Evolutionary conservation across 441 rosid genomes (phyloP), one percentile per base, ranked within the genome.

Genomic region (Flueggea neowawraea): DNA sequence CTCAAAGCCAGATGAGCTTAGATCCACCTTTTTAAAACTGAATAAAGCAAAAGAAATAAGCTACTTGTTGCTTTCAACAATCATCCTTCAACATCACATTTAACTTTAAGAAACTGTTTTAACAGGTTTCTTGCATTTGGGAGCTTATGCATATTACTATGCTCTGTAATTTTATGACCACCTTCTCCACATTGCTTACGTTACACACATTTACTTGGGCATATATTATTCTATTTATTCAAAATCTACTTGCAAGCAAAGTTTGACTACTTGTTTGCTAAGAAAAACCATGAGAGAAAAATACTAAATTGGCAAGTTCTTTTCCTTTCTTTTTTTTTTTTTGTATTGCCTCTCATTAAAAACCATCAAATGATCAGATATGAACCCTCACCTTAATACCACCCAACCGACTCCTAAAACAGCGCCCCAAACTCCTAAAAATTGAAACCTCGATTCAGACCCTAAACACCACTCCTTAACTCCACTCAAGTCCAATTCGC

Each of bases 61-160:
- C 15, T 62, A 61, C 8, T 57, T 52, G 70, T 56, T 54, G 74
- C 80, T 68, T 79, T 70, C 73, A 3, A 60, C n/a, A 67, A 31
- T 28, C 65, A 61, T 53, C 44, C 69, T 69, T 65, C 72, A 17
- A 15, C 49, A 55, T 65, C 60, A 54, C 57, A 57, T 22, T 61
- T 65, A 10, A 47, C 50, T 47, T 47, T 47, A 9, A 14, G 7
- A 47, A 6, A 6, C 45, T 47, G 4, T 47, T 9, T 12, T 3
- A 6, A 14, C 50, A 47, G 50, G 14, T 47, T 47, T 47, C 50
- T 47, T 47, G 50, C 50, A 47, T 12, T 47, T 47, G 50, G 50
- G 50, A 47, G 6, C 12, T 47, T 47, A 47, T 4, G 50, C 14
- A 4, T 14, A n/a, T n/a, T n/a, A 47, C 9, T 10, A 47, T 4